A percentile compares a stretch with the other conserved stretches of the same genome.
Conservation (phyloP, 306 rosid genomes). For the Comarum palustre region DNA sequence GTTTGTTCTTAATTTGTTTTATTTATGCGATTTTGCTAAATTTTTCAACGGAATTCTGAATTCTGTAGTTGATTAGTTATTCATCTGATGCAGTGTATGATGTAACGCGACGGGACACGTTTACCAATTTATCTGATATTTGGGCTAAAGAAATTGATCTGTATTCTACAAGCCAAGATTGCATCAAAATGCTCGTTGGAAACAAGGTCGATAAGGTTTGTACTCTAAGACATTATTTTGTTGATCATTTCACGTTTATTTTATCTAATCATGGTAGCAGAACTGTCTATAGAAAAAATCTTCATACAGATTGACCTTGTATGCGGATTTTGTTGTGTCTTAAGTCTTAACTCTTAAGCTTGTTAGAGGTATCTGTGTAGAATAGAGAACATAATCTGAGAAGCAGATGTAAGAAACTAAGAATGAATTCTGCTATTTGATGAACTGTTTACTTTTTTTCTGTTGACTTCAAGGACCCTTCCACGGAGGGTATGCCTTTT, state of each 20-base stretch:
- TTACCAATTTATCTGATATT: constrained; percentile 74
- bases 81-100: constrained; percentile 54
- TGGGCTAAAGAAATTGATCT: constrained; percentile 83
- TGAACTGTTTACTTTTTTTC: neutral
- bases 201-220: constrained; percentile 74
- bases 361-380: neutral
- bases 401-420: neutral
- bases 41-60: neutral
- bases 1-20: neutral
- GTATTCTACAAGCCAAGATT: constrained; percentile 73
- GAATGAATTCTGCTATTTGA: neutral
- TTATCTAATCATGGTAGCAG: neutral
- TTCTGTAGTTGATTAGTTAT: neutral
- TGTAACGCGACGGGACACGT: constrained; percentile 62
- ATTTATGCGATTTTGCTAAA: neutral
- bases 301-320: neutral
- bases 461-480: neutral
- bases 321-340: constrained; percentile 1
- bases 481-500: neutral
- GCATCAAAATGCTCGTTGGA: constrained; percentile 82
- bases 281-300: neutral
- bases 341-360: neutral
- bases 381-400: neutral
- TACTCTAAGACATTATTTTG: neutral
- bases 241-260: neutral